phyloP scores from a whole-genome alignment of 441 rosid genomes.

The Brassica balearica region DNA sequence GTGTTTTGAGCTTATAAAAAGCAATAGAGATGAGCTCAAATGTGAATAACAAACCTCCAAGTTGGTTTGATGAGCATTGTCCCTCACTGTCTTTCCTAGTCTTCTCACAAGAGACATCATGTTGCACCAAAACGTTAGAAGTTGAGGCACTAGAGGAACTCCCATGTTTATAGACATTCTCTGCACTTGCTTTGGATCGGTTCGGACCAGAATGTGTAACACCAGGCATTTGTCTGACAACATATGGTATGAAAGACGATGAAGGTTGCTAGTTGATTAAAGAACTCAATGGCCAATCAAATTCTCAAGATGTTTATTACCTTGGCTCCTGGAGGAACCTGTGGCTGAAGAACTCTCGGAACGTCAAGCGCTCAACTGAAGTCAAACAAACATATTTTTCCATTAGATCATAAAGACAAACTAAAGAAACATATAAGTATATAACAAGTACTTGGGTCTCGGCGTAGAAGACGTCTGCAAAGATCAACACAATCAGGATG shows the following conservation, averaged over 20 bases:
- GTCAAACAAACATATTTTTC: conserved; percentile 3
- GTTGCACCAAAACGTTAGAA: conserved; percentile 42
- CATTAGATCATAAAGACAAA: conserved; percentile 1
- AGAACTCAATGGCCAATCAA: background rate
- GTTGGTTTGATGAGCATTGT: conserved; percentile 50
- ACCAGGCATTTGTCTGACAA: conserved; percentile 54
- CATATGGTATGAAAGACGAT: conserved; percentile 33
- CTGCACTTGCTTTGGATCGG: conserved; percentile 38
- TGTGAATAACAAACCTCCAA: conserved; percentile 49
- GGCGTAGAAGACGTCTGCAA: conserved; percentile 74
- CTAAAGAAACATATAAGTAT: background rate
- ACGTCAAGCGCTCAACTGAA: conserved; percentile 75
- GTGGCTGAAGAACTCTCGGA: conserved; percentile 82
- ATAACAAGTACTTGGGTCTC: conserved; percentile 62
- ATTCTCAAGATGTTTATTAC: conserved; percentile 43
- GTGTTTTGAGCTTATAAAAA: background rate
- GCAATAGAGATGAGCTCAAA: conserved; percentile 3
- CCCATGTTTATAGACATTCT: conserved; percentile 35
- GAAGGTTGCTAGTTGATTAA: background rate
- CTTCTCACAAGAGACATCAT: conserved; percentile 41
- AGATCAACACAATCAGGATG: conserved; percentile 82
- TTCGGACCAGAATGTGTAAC: conserved; percentile 45
- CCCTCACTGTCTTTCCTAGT: conserved; percentile 47
- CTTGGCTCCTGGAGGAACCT: conserved; percentile 64
- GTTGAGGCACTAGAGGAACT: conserved; percentile 46